Evolutionary conservation across 2,329 filamentous ascomycete genomes (phyloP).

Genomic region (Periconia macrospinosa): DNA sequence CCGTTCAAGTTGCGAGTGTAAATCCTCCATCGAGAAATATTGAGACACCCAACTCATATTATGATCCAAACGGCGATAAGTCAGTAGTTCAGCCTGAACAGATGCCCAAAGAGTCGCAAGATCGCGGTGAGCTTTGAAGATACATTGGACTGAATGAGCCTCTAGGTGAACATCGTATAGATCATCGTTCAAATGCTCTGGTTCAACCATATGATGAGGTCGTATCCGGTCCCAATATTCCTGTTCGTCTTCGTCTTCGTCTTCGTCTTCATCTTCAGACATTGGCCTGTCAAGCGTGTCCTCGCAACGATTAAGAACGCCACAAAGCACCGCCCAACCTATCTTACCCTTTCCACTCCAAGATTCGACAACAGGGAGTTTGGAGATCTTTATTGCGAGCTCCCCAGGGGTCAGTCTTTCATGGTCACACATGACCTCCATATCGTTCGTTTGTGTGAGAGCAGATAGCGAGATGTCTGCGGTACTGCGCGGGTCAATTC

Average conservation of each 20-base stretch:
- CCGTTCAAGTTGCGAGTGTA: constrained; percentile 5
- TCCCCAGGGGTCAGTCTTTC: constrained; percentile 14
- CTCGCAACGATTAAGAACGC: constrained; percentile 17
- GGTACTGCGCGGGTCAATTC: constrained; percentile 24
- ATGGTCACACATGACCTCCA: constrained; percentile 16
- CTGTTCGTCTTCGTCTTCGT: not conserved
- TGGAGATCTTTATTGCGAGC: not conserved
- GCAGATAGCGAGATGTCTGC: constrained; percentile 18
- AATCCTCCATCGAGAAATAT: constrained; percentile 14
- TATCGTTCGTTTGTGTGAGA: not conserved
- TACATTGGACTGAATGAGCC: no score
- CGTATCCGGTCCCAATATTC: no score
- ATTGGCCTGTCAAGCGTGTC: constrained; percentile 2
- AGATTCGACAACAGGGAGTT: not conserved
- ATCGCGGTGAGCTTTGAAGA: not conserved
- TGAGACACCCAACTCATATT: constrained; percentile 21
- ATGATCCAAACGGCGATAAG: constrained; percentile 37
- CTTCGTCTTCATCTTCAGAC: constrained; percentile 1
- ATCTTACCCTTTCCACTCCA: not conserved
- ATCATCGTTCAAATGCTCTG: no score
- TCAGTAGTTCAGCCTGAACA: constrained; percentile 42
- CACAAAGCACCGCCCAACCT: constrained; percentile 21
- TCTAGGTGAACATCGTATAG: no score
- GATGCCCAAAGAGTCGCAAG: constrained; percentile 36
- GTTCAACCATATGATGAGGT: no score